phyloP scores from a whole-genome alignment of 73 alveolate genomes.

The Tetrahymena elliotti region DNA sequence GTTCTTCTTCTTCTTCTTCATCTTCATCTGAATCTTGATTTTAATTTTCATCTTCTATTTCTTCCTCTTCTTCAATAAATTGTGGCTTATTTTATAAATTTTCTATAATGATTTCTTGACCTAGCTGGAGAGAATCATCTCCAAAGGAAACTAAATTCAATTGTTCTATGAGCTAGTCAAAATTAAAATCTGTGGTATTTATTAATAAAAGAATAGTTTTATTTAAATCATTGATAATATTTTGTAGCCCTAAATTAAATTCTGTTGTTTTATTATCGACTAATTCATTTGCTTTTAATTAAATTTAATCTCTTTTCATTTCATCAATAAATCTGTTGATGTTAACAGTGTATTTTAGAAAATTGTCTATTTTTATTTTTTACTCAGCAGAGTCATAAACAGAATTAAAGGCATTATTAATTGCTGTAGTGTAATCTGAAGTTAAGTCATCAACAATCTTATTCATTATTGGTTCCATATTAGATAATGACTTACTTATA shows the following conservation, averaged over 20 bases:
- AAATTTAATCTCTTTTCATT: not conserved
- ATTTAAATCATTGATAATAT: not conserved
- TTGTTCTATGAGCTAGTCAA: not conserved
- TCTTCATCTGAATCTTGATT: not conserved
- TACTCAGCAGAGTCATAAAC: not conserved
- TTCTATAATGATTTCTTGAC: not conserved
- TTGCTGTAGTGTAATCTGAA: not conserved
- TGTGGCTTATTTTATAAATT: not conserved
- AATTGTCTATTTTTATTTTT: not conserved
- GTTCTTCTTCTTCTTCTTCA: not conserved
- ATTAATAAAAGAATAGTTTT: not conserved
- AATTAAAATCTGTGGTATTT: not conserved
- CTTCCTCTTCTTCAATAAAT: not conserved
- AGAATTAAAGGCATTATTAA: not conserved
- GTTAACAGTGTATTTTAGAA: not conserved
- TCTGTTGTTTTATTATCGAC: not conserved
- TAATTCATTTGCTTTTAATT: not conserved
- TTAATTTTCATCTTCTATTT: not conserved
- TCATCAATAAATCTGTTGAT: not conserved
- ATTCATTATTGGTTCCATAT: not conserved
- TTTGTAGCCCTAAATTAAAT: not conserved
- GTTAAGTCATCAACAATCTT: not conserved
- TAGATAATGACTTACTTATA: not conserved
- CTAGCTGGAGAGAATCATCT: not conserved
- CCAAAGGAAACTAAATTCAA: not conserved